Base-by-base conservation (phyloP, 1,139 yeast species). In the Hemisphaericaspora xylanilytica region DNA sequence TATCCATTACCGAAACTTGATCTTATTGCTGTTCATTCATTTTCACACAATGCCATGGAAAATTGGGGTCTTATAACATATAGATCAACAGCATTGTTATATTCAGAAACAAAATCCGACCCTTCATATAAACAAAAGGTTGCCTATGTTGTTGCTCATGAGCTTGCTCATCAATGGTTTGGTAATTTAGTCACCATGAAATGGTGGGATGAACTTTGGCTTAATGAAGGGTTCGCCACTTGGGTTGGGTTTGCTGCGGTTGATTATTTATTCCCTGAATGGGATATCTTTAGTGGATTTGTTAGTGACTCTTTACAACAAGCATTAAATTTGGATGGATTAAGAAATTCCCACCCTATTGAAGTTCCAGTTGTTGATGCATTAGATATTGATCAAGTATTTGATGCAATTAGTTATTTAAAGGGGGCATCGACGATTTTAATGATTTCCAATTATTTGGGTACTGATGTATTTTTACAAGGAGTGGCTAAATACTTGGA, bases 171-270 rank as follows among this genome's bases (percentile, higher is more conserved):
- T 60, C 95, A 87, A 65, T 87, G 96, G 96, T 87, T 87, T 60
- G 96, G 96, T 49, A 83, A 87, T 63, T 70, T 87, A 53, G 95
- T 86, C 43, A 87, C 96, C 46, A 87, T 87, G 96, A 86, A 85
- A 53, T 87, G 92, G 88, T 87, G 96, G 96, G 94, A 87, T 61
- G 95, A 86, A 44, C 75, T 87, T 48, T 87, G 95, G 95, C 75
- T 87, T 50, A 87, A 87, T 61, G 96, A 87, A 65, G 95, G 95
- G 20, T 85, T 85, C 56, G 94, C 92, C 38, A 85, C 92, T 37
- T 84, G 86, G 90, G 85, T 85, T 72, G 85, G 92, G 3, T 85
- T 85, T 81, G 75, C 78, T 52, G 85, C 94, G 3, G 78, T 85
- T 51, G 85, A 86, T 59, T 70, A 78, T 51, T 74, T 86, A 56